phyloP scores from a whole-genome alignment of 805 yeast species.

The Metschnikowia proteae region DNA sequence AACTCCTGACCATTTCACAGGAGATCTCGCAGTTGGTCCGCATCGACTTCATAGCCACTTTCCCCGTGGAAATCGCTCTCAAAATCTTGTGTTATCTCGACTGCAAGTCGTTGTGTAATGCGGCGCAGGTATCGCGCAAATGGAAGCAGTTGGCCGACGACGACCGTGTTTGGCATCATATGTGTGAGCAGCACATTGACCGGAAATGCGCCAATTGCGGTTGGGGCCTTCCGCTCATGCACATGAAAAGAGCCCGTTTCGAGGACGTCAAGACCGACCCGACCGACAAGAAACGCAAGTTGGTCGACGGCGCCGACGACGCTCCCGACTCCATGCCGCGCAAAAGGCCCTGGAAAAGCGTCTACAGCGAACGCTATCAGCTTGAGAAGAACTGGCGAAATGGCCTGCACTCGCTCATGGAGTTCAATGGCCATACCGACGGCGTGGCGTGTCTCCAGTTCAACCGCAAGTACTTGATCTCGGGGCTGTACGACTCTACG shows the following conservation, averaged over 20 bases:
- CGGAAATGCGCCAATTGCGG: constrained; percentile 97
- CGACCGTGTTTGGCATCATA: constrained; percentile 95
- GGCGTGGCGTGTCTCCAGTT: constrained; percentile 88
- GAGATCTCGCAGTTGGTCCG: constrained; percentile 76
- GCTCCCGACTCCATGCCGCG: not conserved
- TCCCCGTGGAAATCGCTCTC: constrained; percentile 82
- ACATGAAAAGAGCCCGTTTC: constrained; percentile 61
- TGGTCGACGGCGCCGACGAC: not conserved
- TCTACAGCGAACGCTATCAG: constrained; percentile 83
- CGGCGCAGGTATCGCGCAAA: constrained; percentile 83
- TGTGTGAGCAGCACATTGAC: constrained; percentile 98
- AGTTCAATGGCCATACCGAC: constrained; percentile 78
- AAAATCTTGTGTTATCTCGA: constrained; percentile 86
- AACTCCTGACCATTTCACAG: constrained; percentile 77
- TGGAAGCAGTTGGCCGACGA: constrained; percentile 94
- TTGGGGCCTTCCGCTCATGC: constrained; percentile 96
- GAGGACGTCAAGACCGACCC: not conserved
- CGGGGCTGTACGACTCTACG: constrained; percentile 90
- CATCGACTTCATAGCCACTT: constrained; percentile 80
- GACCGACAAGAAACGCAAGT: not conserved
- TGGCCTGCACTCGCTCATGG: constrained; percentile 62
- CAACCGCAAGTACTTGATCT: constrained; percentile 68
- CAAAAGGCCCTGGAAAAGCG: constrained; percentile 90
- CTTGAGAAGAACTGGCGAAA: constrained; percentile 95
- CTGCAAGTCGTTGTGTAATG: constrained; percentile 88